Percentiles rank a stretch among this genome's conserved stretches.
Conservation (phyloP, 139 green algal genomes). For the Zygnema circumcarinatum region DNA sequence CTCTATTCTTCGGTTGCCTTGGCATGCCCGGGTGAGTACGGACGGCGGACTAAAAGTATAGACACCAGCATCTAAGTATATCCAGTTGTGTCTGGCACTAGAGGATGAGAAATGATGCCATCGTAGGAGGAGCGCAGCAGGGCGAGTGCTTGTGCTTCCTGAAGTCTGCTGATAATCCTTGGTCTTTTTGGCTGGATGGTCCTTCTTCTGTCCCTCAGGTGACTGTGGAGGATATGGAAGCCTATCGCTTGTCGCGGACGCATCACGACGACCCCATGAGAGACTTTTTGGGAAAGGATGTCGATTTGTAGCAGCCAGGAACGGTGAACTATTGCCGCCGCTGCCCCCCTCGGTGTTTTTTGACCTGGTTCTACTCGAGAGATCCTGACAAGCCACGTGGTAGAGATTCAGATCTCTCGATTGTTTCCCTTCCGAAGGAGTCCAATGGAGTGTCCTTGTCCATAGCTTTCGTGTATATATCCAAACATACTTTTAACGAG, state of each 20-base stretch:
- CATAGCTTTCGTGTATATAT: too few relatives aligned
- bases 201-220: constrained; percentile 61
- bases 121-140: too few relatives aligned
- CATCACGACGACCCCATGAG: constrained; percentile 82
- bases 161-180: too few relatives aligned
- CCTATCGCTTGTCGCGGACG: constrained; percentile 82
- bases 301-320: background rate
- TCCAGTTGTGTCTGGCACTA: too few relatives aligned
- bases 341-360: background rate
- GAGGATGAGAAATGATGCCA: too few relatives aligned
- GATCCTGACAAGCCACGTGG: background rate
- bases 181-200: too few relatives aligned
- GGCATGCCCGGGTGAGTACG: too few relatives aligned
- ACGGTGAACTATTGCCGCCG: background rate
- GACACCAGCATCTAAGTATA: too few relatives aligned
- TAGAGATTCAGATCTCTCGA: background rate
- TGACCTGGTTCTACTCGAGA: background rate
- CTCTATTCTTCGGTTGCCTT: too few relatives aligned
- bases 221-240: constrained; percentile 97
- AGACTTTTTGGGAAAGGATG: constrained; percentile 8
- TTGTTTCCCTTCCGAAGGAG: background rate
- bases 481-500: background rate
- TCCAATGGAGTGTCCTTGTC: background rate
- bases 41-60: too few relatives aligned
- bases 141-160: too few relatives aligned